Evolutionary conservation across 306 rosid genomes (phyloP), one percentile per base, ranked within the genome.

Genomic region (Cicer bijugum): DNA sequence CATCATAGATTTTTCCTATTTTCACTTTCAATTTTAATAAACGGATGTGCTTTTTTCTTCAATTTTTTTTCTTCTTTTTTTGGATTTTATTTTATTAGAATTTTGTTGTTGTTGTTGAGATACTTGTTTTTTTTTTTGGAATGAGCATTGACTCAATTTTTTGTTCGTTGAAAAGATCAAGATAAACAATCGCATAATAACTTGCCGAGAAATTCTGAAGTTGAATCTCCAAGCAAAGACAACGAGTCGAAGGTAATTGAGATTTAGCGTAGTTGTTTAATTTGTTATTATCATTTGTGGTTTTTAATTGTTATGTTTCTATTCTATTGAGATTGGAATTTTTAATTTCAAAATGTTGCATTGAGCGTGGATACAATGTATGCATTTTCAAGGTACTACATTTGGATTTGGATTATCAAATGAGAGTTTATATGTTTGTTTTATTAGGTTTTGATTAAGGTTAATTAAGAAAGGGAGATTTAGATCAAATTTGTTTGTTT

Each of bases 131-230:
- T 47, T 56, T 20, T 66, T 76, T 15, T 48, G 74, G 72, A 71
- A 62, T 69, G 15, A 16, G 57, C 85, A 59, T 71, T 78, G 77
- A 81, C 79, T 73, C 69, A 74, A 62, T 74, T 47, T 69, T 38
- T 86, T 86, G 70, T 78, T 83, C 69, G 38, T 75, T 85, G 82
- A 80, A 89, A 81, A 95, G 90, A 90, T 87, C 83, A 78, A 17
- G 89, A 89, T 46, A 87, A 83, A 60, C 87, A 78, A 20, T 78
- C 82, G 62, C 65, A 77, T 42, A 64, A 16, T 28, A 67, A n/a
- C 85, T 88, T 80, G 67, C 47, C 72, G 6, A 70, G 59, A 14
- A 67, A 62, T 40, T 53, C 40, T 6, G 76, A 78, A 40, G 80
- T 60, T 64, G 83, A 83, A 67, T 80, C 86, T 74, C 73, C 84